A percentile compares a stretch with the other conserved stretches of the same genome.
These are phyloP conservation scores for Zymoseptoria tritici DNA, from an alignment of 2,329 filamentous ascomycete genomes.

Conservation along the genomic window DNA sequence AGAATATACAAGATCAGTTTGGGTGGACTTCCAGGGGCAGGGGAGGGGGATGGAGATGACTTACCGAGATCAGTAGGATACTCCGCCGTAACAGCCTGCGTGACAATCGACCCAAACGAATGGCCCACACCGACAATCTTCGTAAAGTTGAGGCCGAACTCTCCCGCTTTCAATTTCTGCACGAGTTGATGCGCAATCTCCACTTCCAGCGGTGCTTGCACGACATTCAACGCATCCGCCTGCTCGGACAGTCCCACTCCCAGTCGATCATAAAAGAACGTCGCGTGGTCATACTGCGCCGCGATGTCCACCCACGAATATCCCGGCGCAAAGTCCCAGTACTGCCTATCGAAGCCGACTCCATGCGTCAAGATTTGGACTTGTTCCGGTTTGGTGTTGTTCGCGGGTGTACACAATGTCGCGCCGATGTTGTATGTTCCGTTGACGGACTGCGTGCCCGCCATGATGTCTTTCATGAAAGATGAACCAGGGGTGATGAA, in stretches of 20 bases:
- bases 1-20: neutral
- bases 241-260: conserved; percentile 33
- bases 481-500: conserved; percentile 5
- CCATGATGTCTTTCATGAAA: conserved; percentile 5
- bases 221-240: conserved; percentile 32
- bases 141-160: conserved; percentile 27
- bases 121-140: conserved; percentile 37
- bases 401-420: conserved; percentile 9
- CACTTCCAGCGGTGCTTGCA: conserved; percentile 33
- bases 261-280: conserved; percentile 38
- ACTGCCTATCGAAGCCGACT: conserved; percentile 31
- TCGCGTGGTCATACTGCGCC: conserved; percentile 32
- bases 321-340: conserved; percentile 31
- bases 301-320: conserved; percentile 39
- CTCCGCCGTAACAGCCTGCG: conserved; percentile 26
- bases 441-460: conserved; percentile 10
- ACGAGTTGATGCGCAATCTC: conserved; percentile 32
- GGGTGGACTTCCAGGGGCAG: neutral
- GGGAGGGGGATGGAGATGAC: neutral
- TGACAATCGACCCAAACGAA: conserved; percentile 32
- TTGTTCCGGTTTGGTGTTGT: conserved; percentile 7
- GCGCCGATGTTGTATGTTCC: conserved; percentile 10
- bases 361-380: conserved; percentile 38
- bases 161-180: conserved; percentile 23
- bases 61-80: conserved; percentile 26